A percentile compares a stretch with the other conserved stretches of the same genome.
phyloP scores from a whole-genome alignment of 192 early-diverging fungal species.

The Mortierella alpina region DNA sequence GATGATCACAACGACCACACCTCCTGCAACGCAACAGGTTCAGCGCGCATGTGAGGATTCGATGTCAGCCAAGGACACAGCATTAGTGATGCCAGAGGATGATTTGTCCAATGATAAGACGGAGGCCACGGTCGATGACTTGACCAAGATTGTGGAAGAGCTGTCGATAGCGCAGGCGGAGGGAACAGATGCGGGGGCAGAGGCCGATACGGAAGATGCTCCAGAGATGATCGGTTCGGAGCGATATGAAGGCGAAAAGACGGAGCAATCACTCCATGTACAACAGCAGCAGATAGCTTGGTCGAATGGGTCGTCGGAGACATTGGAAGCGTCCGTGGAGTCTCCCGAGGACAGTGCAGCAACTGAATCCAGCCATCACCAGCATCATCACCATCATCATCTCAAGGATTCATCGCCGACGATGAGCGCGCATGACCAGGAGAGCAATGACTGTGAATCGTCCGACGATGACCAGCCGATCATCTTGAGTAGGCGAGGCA shows the following conservation, averaged over 20 bases:
- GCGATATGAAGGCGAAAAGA: too few relatives aligned
- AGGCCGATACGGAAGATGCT: not conserved
- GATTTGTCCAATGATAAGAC: not conserved
- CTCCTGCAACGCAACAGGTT: not conserved
- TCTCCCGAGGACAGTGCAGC: not conserved
- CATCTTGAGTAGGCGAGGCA: slow-evolving; percentile 24
- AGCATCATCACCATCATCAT: not conserved
- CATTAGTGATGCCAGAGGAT: not conserved
- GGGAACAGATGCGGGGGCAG: not conserved
- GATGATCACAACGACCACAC: too few relatives aligned
- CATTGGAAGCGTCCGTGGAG: not conserved
- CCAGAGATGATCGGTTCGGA: too few relatives aligned
- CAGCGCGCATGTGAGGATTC: not conserved
- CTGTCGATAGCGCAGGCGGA: slow-evolving; percentile 4
- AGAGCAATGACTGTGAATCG: slow-evolving; percentile 1
- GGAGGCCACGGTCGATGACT: not conserved
- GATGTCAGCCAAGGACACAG: not conserved
- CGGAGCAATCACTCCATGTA: too few relatives aligned
- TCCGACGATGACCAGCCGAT: slow-evolving; percentile 44
- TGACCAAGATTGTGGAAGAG: slow-evolving; percentile 13
- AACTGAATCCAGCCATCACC: not conserved
- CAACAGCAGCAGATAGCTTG: not conserved
- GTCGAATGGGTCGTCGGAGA: not conserved
- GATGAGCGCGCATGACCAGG: not conserved
- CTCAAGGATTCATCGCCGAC: not conserved